Base-by-base conservation (phyloP, 1,284 basidiomycete genomes). In the Sanghuangporus weigelae region DNA sequence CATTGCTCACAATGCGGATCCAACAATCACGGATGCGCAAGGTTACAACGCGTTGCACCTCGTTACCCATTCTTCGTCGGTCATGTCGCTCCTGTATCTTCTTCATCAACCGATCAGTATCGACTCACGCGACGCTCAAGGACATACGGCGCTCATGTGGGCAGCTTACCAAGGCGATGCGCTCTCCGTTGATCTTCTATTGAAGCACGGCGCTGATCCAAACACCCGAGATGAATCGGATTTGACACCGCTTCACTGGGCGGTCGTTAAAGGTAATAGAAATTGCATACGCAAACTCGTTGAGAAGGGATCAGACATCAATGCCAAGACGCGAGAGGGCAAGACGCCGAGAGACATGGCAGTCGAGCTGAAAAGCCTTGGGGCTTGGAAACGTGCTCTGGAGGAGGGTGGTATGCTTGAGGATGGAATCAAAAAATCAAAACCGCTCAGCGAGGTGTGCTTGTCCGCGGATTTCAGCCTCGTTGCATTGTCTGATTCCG, bases 91-190 rank as follows among this genome's bases (percentile, higher is more conserved):
- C 40, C 78, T 98, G 16, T 98, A 97, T 74, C 84, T 99, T 48
- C 83, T 97, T 2, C 95, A 96, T 72, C 93, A 96, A 69, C 92
- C 94, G 1, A 84, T 97, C 66, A 88, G 86, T 40, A 89, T 96
- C 58, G 95, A 97, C 73, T 89, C 90, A 50, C 83, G 87, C 50
- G 97, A 99, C 74, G 80, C 87, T 1, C 92, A 95, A 71, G 96
- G 96, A 0, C 97, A 99, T 72, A 98, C 96, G 0, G 84, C 93
- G 0, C 82, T 99, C 60, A 98, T 98, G 93, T 99, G 97, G 97
- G 97, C 97, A 1, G 94, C 95, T 3, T 99, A 98, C 77, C 97
- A 99, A 74, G 96, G 96, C 51, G 97, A 99, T 71, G 95, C 94
- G 1, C 84, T 99, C 23, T 95, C 92, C 0, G 94, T 99, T 2